Conservation (phyloP, 179 eudicot species). For the Vitellaria paradoxa region DNA sequence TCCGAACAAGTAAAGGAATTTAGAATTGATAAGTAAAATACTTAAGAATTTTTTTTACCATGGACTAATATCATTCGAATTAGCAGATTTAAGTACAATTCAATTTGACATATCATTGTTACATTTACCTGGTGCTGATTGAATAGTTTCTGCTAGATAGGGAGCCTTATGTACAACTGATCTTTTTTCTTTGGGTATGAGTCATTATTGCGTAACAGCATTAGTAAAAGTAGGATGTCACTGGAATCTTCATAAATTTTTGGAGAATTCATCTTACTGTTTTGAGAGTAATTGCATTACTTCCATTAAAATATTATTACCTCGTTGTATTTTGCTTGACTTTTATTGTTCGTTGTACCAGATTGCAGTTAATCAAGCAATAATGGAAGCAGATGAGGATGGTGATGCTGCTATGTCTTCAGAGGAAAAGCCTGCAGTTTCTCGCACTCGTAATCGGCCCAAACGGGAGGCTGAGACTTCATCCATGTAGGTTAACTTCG, state of each 20-base stretch:
- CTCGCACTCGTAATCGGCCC: slow-evolving; percentile 65
- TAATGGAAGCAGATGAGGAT: slow-evolving; percentile 48
- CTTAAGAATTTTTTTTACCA: too few relatives aligned
- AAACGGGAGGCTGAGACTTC: slow-evolving; percentile 49
- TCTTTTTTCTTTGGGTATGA: too few relatives aligned
- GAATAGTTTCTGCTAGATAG: too few relatives aligned
- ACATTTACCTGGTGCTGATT: too few relatives aligned
- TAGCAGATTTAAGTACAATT: too few relatives aligned
- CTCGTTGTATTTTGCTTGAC: background rate
- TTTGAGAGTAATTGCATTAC: too few relatives aligned
- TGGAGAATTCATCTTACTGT: background rate
- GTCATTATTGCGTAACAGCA: too few relatives aligned
- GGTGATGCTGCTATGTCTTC: slow-evolving; percentile 16
- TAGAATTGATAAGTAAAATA: too few relatives aligned
- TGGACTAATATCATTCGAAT: too few relatives aligned
- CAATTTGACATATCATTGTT: too few relatives aligned
- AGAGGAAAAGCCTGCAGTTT: slow-evolving; percentile 47
- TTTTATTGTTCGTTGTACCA: slow-evolving; percentile 24
- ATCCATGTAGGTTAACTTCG: background rate
- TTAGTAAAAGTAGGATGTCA: background rate
- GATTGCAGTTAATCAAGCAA: slow-evolving; percentile 60
- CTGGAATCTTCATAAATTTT: background rate
- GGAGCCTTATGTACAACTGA: too few relatives aligned
- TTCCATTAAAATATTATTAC: background rate
- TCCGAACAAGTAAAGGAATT: too few relatives aligned